Conservation (phyloP, 2,329 filamentous ascomycete species). For the Epichloe glyceriae region DNA sequence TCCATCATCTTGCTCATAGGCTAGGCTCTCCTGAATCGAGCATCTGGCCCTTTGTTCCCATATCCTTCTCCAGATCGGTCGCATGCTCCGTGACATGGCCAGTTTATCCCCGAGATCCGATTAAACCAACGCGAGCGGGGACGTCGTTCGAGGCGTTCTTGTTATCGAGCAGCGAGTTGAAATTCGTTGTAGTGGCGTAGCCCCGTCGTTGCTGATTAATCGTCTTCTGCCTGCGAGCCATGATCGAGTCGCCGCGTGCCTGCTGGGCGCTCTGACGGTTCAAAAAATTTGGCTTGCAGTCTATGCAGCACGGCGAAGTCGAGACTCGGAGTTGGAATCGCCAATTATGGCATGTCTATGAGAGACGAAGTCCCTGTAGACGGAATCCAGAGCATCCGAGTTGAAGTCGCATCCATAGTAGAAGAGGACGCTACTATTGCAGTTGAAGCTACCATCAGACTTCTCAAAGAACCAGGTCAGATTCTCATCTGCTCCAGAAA, state of each 20-base stretch:
- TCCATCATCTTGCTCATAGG: conserved; percentile 35
- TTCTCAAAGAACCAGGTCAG: conserved; percentile 98
- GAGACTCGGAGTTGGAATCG: conserved; percentile 77
- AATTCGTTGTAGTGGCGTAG: conserved; percentile 25
- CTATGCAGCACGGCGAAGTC: conserved; percentile 65
- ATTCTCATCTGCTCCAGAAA: conserved; percentile 91
- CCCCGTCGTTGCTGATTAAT: conserved; percentile 11
- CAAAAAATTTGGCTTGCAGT: conserved; percentile 43
- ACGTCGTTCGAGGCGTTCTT: conserved; percentile 76
- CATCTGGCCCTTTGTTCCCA: neutral
- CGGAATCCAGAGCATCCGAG: conserved; percentile 51
- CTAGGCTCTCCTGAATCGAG: neutral
- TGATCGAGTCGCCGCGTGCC: conserved; percentile 11
- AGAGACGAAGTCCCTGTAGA: conserved; percentile 75
- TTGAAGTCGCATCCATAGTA: conserved; percentile 84
- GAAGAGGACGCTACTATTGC: conserved; percentile 81
- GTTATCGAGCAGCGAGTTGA: conserved; percentile 81
- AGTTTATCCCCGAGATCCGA: conserved; percentile 87
- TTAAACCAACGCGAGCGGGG: conserved; percentile 70
- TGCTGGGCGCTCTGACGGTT: conserved; percentile 12
- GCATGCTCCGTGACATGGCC: conserved; percentile 19
- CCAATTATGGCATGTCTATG: conserved; percentile 79
- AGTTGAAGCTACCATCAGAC: conserved; percentile 80
- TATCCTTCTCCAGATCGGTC: neutral
- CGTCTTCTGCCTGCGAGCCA: neutral